A percentile compares a stretch with the other conserved stretches of the same genome.
These are phyloP conservation scores for Zangia roseola DNA, from an alignment of 768 basidiomycete genomes.

Conservation along the genomic window DNA sequence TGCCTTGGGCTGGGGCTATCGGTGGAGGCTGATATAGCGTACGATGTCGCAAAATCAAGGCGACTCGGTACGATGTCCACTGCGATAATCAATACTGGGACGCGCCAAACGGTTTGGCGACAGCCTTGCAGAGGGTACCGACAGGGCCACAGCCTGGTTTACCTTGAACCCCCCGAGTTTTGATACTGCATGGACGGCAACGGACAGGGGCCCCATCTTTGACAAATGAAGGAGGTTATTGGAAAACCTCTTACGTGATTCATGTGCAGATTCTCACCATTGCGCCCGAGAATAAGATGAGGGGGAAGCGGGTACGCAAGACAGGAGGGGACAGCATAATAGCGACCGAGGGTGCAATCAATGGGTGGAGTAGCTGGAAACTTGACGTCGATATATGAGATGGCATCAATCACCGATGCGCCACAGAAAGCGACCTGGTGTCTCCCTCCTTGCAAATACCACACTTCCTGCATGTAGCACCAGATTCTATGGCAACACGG, in stretches of 20 bases:
- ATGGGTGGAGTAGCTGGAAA: slow-evolving; percentile 94
- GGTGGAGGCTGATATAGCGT: slow-evolving; percentile 72
- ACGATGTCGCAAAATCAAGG: slow-evolving; percentile 81
- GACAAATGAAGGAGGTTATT: not conserved
- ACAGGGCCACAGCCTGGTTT: slow-evolving; percentile 84
- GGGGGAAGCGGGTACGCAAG: slow-evolving; percentile 81
- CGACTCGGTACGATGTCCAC: slow-evolving; percentile 76
- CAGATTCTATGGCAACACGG: slow-evolving; percentile 90
- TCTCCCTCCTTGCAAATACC: slow-evolving; percentile 75
- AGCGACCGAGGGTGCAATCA: slow-evolving; percentile 85
- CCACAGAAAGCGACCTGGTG: slow-evolving; percentile 61
- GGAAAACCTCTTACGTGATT: not conserved
- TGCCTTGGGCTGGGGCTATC: slow-evolving; percentile 60
- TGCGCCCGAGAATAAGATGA: slow-evolving; percentile 85
- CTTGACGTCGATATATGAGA: slow-evolving; percentile 50
- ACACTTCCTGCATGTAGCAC: slow-evolving; percentile 81
- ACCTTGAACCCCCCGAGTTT: slow-evolving; percentile 71
- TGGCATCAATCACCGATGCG: not conserved
- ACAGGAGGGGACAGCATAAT: slow-evolving; percentile 84
- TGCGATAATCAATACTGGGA: slow-evolving; percentile 77
- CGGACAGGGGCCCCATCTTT: slow-evolving; percentile 93
- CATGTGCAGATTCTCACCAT: slow-evolving; percentile 73
- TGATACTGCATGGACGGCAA: slow-evolving; percentile 85
- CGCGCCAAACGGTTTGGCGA: slow-evolving; percentile 92
- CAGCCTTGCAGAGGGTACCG: slow-evolving; percentile 89